phyloP scores from a whole-genome alignment of 2,329 filamentous ascomycete genomes.

The Penicillium sp. region DNA sequence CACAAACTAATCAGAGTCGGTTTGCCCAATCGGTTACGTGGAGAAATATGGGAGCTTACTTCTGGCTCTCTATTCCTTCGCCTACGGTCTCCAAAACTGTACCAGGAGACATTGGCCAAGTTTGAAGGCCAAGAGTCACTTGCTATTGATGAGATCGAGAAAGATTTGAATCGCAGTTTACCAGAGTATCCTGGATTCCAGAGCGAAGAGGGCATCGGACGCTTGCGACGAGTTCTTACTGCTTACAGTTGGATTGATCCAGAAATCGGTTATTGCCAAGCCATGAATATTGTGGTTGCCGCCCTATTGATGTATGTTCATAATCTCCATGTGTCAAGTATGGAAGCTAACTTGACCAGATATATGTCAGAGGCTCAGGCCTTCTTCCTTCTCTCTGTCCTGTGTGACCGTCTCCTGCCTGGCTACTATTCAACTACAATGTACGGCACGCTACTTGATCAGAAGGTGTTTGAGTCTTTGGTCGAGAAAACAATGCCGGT shows the following conservation, averaged over 20 bases:
- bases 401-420: conserved; percentile 89
- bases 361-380: conserved; percentile 97
- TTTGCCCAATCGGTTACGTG: conserved; percentile 84
- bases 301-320: conserved; percentile 77
- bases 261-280: conserved; percentile 96
- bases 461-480: conserved; percentile 94
- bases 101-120: conserved; percentile 78
- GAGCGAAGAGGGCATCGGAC: conserved; percentile 88
- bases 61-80: conserved; percentile 88
- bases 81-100: conserved; percentile 80
- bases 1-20: conserved; percentile 97
- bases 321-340: background rate
- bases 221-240: conserved; percentile 84
- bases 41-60: conserved; percentile 93
- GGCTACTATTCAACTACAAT: conserved; percentile 99
- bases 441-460: conserved; percentile 96
- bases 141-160: conserved; percentile 98
- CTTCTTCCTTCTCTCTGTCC: conserved; percentile 85
- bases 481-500: conserved; percentile 99
- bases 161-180: conserved; percentile 92
- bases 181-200: conserved; percentile 98
- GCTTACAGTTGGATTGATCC: conserved; percentile 97
- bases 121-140: conserved; percentile 83
- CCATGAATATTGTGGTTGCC: conserved; percentile 99
- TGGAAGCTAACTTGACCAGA: conserved; percentile 42